Percentiles rank a stretch among this genome's conserved stretches.
These are phyloP conservation scores for Paradendryphiella salina DNA, from an alignment of 2,329 filamentous ascomycete genomes.

Conservation along the genomic window DNA sequence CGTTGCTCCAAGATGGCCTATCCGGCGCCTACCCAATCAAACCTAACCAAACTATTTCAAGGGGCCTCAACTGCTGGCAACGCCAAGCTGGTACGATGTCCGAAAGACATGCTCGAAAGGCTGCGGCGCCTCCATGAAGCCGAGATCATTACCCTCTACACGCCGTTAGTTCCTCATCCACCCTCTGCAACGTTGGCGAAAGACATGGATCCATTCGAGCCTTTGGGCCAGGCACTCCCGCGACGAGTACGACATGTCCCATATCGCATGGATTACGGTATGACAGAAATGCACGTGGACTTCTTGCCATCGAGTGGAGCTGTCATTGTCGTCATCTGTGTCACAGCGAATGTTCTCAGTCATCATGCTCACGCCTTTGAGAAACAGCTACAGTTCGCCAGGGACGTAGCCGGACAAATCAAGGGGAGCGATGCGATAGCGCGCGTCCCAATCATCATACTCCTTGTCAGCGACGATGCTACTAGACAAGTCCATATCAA, in stretches of 20 bases:
- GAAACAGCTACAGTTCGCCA: slow-evolving; percentile 38
- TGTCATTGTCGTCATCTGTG: slow-evolving; percentile 61
- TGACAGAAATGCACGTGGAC: slow-evolving; percentile 65
- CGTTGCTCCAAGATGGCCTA: not conserved
- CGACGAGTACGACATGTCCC: slow-evolving; percentile 69
- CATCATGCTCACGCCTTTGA: slow-evolving; percentile 33
- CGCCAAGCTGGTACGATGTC: slow-evolving; percentile 33
- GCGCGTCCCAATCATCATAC: slow-evolving; percentile 30
- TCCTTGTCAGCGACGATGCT: slow-evolving; percentile 31
- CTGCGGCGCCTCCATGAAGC: slow-evolving; percentile 45
- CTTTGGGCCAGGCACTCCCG: slow-evolving; percentile 66
- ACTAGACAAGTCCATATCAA: slow-evolving; percentile 22
- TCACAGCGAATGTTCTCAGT: slow-evolving; percentile 32
- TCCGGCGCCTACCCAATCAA: not conserved
- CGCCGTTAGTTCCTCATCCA: slow-evolving; percentile 58
- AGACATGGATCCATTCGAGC: slow-evolving; percentile 70
- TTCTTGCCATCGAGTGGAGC: slow-evolving; percentile 64
- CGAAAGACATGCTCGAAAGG: slow-evolving; percentile 26
- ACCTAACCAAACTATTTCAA: not conserved
- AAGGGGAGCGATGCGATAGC: slow-evolving; percentile 18
- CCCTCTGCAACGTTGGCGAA: slow-evolving; percentile 43
- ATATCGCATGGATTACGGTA: slow-evolving; percentile 65
- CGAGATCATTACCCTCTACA: slow-evolving; percentile 52
- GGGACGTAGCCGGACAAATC: slow-evolving; percentile 24
- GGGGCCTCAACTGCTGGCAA: slow-evolving; percentile 17